A percentile compares a stretch with the other conserved stretches of the same genome.
These are phyloP conservation scores for Tritrichomonas foetus DNA, from an alignment of 208 protist genomes.

Conservation along the genomic window DNA sequence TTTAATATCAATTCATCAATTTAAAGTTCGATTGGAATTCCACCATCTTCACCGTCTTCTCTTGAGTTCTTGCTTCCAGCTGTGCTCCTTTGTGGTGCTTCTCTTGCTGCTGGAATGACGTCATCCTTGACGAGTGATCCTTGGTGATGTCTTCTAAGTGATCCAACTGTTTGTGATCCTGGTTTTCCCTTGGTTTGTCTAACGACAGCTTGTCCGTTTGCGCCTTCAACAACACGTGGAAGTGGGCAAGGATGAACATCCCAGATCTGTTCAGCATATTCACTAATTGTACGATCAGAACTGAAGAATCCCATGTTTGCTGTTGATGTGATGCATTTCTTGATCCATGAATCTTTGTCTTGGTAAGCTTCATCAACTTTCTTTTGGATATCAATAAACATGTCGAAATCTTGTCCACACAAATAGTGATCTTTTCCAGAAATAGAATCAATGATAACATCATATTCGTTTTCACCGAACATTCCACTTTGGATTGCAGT, in stretches of 20 bases:
- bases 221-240: background rate
- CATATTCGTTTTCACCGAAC: conserved; percentile 23
- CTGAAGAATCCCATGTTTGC: background rate
- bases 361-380: background rate
- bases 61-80: too few relatives aligned
- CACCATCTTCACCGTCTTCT: too few relatives aligned
- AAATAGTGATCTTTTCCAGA: background rate
- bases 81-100: too few relatives aligned
- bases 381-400: background rate
- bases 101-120: too few relatives aligned
- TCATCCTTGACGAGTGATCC: background rate
- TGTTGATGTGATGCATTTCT: background rate
- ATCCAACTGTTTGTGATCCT: background rate
- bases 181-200: background rate
- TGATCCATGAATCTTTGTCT: background rate
- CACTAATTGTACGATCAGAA: background rate
- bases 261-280: conserved; percentile 20
- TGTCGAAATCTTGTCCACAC: background rate
- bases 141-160: background rate
- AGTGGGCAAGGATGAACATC: background rate
- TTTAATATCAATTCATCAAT: too few relatives aligned
- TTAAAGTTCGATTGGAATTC: too few relatives aligned
- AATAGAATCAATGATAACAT: background rate
- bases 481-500: background rate
- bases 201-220: background rate